A percentile compares a stretch with the other conserved stretches of the same genome.
Conservation (phyloP, 768 basidiomycete genomes). For the Lenzites betulinus region DNA sequence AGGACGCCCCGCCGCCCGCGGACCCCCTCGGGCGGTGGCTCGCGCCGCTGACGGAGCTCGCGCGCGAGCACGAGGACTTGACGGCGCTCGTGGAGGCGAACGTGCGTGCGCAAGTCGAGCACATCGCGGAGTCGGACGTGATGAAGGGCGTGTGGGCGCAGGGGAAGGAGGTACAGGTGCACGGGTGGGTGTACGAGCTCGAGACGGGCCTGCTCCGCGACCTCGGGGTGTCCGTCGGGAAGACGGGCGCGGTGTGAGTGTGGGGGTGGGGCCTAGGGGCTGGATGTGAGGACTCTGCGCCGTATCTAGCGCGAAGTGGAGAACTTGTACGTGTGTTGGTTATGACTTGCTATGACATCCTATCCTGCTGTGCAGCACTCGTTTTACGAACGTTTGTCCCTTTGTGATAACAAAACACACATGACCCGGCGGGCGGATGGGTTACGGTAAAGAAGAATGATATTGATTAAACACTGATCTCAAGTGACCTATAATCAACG, state of each 20-base stretch:
- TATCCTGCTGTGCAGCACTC: too few species aligned
- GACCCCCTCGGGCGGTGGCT: conserved; percentile 68
- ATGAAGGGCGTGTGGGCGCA: conserved; percentile 31
- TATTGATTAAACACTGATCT: too few species aligned
- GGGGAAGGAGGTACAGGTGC: conserved; percentile 32
- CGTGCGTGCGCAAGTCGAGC: conserved; percentile 37
- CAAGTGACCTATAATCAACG: too few species aligned
- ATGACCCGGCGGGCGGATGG: too few species aligned
- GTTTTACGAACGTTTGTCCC: too few species aligned
- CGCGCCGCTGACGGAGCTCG: conserved; percentile 60
- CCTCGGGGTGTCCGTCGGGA: conserved; percentile 43
- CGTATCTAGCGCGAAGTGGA: background rate
- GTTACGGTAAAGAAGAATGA: too few species aligned
- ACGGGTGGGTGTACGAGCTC: conserved; percentile 70
- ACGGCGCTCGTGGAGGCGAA: conserved; percentile 55
- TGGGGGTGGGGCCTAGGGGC: too few species aligned
- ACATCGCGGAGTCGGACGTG: conserved; percentile 26
- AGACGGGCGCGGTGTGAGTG: conserved; percentile 4
- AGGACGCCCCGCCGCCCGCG: conserved; percentile 21
- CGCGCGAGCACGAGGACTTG: conserved; percentile 21
- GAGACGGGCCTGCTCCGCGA: conserved; percentile 59
- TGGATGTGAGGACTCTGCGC: too few species aligned
- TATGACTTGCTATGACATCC: too few species aligned
- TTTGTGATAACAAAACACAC: too few species aligned
- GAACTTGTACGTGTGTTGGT: background rate